A percentile compares a stretch with the other conserved stretches of the same genome.
Conservation (phyloP, 441 rosid genomes). For the Caryocar brasiliense region DNA sequence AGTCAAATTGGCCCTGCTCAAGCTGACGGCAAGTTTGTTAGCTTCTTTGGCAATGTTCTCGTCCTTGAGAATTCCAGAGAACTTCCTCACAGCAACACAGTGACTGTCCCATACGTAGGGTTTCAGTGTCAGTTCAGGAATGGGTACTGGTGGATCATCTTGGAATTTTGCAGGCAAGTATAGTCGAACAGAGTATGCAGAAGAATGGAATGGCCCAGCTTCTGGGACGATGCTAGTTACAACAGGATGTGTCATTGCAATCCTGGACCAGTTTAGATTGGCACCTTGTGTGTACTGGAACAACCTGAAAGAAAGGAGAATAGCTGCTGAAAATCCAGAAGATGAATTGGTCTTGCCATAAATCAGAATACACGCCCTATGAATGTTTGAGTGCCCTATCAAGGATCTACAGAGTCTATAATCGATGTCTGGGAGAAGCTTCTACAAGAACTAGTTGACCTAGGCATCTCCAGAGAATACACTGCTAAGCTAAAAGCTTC, state of each 20-base stretch:
- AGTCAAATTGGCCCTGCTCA: constrained; percentile 41
- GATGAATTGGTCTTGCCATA: not conserved
- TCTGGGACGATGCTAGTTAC: constrained; percentile 55
- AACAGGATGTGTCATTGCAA: constrained; percentile 55
- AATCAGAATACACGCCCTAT: not conserved
- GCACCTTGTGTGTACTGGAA: constrained; percentile 66
- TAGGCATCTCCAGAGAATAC: too few relatives aligned
- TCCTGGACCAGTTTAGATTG: constrained; percentile 49
- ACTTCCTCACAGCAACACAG: constrained; percentile 47
- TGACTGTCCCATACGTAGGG: constrained; percentile 36
- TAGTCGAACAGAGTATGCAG: constrained; percentile 39
- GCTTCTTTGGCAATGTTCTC: constrained; percentile 39
- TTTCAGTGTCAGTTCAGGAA: constrained; percentile 41
- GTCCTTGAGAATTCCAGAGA: constrained; percentile 55
- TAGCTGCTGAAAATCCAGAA: not conserved
- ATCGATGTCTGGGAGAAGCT: too few relatives aligned
- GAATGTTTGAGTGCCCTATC: too few relatives aligned
- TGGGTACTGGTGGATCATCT: constrained; percentile 46
- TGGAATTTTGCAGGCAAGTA: constrained; percentile 57
- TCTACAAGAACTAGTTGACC: too few relatives aligned
- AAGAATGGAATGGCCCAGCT: constrained; percentile 54
- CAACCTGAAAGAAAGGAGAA: constrained; percentile 28
- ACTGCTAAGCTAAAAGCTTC: too few relatives aligned
- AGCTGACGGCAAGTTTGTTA: constrained; percentile 41
- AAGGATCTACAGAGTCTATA: too few relatives aligned